Evolutionary conservation across 2,329 filamentous ascomycete genomes (phyloP).

Genomic region (Pseudogymnoascus sp.): DNA sequence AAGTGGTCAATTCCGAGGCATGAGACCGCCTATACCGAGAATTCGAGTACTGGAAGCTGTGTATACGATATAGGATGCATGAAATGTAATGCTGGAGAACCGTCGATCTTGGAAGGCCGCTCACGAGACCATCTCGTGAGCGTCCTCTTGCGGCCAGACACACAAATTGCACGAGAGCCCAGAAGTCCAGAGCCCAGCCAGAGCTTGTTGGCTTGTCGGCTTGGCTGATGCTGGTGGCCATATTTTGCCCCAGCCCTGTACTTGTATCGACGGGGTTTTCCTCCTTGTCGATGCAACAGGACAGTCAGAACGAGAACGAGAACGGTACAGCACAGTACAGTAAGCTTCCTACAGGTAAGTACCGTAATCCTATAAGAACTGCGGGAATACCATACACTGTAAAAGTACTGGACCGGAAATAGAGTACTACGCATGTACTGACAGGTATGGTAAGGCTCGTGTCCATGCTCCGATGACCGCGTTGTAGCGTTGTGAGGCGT

Average conservation of each 20-base stretch:
- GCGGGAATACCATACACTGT: background rate
- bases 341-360: background rate
- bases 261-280: background rate
- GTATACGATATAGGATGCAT: background rate
- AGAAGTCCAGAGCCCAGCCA: background rate
- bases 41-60: background rate
- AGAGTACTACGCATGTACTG: background rate
- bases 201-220: background rate
- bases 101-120: background rate
- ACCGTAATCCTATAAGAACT: background rate
- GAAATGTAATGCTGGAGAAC: slow-evolving; percentile 1
- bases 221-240: background rate
- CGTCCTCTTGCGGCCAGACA: background rate
- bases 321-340: background rate
- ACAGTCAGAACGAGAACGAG: no score
- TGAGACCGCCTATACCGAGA: background rate
- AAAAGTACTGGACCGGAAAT: background rate
- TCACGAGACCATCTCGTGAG: background rate
- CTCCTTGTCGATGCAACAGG: no score
- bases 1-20: background rate
- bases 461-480: slow-evolving; percentile 3
- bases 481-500: background rate
- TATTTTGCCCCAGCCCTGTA: background rate
- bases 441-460: background rate
- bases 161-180: background rate